Conservation (phyloP, 164 flowering plant genomes). For the Vitis rotundifolia region DNA sequence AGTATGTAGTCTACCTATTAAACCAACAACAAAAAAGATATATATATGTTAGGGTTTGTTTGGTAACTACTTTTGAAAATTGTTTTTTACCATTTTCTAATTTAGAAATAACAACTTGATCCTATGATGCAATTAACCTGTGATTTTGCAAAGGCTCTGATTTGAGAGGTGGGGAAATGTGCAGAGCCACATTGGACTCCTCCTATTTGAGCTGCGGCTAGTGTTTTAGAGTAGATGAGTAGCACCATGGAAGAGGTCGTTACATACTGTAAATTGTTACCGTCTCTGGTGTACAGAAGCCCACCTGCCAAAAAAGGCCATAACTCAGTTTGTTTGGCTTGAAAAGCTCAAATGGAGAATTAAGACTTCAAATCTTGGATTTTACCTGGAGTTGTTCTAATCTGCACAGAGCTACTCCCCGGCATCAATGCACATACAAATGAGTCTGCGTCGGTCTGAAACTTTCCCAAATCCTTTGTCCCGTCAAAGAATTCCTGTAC, state of each 20-base stretch:
- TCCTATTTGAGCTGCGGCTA: constrained; percentile 28
- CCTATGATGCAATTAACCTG: constrained; percentile 38
- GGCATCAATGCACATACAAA: constrained; percentile 81
- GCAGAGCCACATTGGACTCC: constrained; percentile 65
- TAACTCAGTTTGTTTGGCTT: no score
- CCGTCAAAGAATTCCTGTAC: constrained; percentile 59
- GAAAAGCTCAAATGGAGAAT: no score
- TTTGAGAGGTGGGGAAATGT: constrained; percentile 48
- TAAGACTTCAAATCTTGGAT: no score
- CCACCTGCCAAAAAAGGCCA: constrained; percentile 49
- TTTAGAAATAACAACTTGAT: no score
- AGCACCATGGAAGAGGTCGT: constrained; percentile 57
- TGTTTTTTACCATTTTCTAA: no score
- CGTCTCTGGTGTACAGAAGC: constrained; percentile 62
- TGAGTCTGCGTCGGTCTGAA: constrained; percentile 56
- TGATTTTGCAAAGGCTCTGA: constrained; percentile 61
- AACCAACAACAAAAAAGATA: not conserved
- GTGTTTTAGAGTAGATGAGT: constrained; percentile 44
- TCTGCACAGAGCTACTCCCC: constrained; percentile 63
- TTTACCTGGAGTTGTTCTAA: constrained; percentile 71
- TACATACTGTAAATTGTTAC: constrained; percentile 67
- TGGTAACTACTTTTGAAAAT: not conserved
- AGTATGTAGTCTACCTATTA: constrained; percentile 78
- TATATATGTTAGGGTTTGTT: not conserved
- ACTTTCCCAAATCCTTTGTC: constrained; percentile 41